Evolutionary conservation across 2,329 filamentous ascomycete genomes (phyloP), one percentile per base, ranked within the genome.

Genomic region (Amauroascus niger): DNA sequence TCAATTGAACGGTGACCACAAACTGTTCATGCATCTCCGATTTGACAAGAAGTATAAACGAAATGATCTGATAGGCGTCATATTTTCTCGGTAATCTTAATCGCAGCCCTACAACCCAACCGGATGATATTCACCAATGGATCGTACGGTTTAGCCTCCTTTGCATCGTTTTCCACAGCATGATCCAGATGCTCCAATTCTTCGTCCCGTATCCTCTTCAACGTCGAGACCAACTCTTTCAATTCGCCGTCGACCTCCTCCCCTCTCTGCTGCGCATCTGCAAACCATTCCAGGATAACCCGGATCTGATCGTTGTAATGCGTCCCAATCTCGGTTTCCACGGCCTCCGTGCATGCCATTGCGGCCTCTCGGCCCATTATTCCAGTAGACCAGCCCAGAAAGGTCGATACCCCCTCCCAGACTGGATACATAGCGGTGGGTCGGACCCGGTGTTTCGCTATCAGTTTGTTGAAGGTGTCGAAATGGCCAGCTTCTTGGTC

Each of bases 331-430:
- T 97, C 93, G 6, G 91, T 98, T 76, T 98, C 93, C 1, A 98
- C 91, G 1, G 93, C 93, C 71, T 98, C 93, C 0, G 93, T 97
- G 68, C 93, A 98, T 11, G 93, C 93, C 93, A 98, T 98, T 33
- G 93, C 91, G 1, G 91, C 90, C 71, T 97, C 89, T 47, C 88
- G 81, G 0, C 93, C 90, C 78, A 98, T 79, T 40, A 93, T 72
- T 0, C 87, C 93, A 0, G 93, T 98, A 3, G 81, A 79, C 89
- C 93, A 96, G 16, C 93, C 93, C 6, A 98, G 72, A 0, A 84
- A 81, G 0, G 86, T 84, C 1, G 93, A 87, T 9, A 90, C 81
- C 6, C 82, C 76, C 41, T 84, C 81, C 93, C 93, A 98, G 1
- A 96, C 59, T 0, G 93, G 93, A 65, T 94, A 95, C 74, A 98